These are phyloP conservation scores for Fraxinus sp. DNA, from an alignment of 305 asterid genomes.

Conservation along the genomic window DNA sequence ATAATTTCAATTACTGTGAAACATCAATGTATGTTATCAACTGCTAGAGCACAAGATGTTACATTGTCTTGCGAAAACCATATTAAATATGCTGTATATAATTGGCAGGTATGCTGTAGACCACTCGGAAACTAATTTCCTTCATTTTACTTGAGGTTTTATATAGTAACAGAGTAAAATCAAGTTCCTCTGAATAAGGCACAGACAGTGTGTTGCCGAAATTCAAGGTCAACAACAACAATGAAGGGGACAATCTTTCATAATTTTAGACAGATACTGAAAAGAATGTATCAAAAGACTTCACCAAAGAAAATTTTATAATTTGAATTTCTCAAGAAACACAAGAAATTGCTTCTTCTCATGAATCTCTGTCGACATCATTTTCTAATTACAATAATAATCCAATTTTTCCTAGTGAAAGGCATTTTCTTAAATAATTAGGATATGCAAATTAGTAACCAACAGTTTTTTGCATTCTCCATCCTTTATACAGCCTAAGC, in stretches of 20 bases:
- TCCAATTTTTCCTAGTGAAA: neutral
- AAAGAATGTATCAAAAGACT: neutral
- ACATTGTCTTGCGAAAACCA: neutral
- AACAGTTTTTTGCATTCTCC: neutral
- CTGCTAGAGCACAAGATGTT: neutral
- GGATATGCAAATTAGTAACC: neutral
- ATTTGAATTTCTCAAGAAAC: neutral
- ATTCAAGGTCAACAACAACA: neutral
- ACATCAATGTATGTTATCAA: neutral
- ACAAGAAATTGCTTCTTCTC: neutral
- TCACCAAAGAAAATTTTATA: neutral
- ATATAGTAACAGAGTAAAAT: neutral
- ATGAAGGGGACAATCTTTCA: neutral
- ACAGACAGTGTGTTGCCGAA: neutral
- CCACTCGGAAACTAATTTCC: neutral
- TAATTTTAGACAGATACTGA: neutral
- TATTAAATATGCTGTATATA: neutral
- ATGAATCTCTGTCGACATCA: neutral
- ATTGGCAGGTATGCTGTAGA: neutral
- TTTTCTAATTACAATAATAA: neutral
- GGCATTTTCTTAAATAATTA: slow-evolving; percentile 4
- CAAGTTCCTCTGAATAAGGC: neutral
- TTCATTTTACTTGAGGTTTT: neutral
- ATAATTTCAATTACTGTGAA: neutral
- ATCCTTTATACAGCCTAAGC: neutral